A percentile compares a stretch with the other conserved stretches of the same genome.
Evolutionary conservation across 2,329 filamentous ascomycete species (phyloP).

Genomic region (Fusarium paranaense): DNA sequence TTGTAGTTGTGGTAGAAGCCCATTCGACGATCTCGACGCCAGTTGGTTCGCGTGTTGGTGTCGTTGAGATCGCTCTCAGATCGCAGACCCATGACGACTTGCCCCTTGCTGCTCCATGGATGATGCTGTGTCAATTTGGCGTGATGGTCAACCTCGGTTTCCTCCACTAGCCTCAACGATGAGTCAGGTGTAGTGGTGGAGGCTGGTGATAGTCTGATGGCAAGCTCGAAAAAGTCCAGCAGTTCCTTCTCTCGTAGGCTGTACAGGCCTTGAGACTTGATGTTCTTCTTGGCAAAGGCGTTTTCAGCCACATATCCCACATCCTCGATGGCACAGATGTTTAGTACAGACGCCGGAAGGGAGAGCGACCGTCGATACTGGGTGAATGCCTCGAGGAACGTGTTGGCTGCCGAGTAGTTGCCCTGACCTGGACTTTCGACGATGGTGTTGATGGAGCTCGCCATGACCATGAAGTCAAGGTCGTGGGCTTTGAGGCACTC

Average conservation of each 20-base stretch:
- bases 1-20: conserved; percentile 2
- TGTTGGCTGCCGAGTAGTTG: conserved; percentile 6
- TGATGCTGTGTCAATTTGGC: not conserved
- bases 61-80: not conserved
- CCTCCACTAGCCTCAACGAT: not conserved
- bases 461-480: conserved; percentile 3
- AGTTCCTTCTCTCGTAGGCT: not conserved
- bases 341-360: not conserved
- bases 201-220: not conserved
- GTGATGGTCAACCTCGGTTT: not conserved
- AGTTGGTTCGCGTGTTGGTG: not conserved
- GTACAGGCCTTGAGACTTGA: not conserved
- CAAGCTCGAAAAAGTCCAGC: not conserved
- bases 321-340: conserved; percentile 2
- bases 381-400: not conserved
- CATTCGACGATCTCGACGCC: conserved; percentile 5
- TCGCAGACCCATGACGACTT: not conserved
- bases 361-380: not conserved
- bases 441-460: not conserved
- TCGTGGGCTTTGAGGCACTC: not conserved
- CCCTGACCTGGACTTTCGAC: not conserved
- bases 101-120: not conserved
- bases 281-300: not conserved
- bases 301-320: not conserved
- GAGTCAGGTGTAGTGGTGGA: not conserved